phyloP scores from a whole-genome alignment of 176 grass and related monocot species.

The Calamus simplicifolius region DNA sequence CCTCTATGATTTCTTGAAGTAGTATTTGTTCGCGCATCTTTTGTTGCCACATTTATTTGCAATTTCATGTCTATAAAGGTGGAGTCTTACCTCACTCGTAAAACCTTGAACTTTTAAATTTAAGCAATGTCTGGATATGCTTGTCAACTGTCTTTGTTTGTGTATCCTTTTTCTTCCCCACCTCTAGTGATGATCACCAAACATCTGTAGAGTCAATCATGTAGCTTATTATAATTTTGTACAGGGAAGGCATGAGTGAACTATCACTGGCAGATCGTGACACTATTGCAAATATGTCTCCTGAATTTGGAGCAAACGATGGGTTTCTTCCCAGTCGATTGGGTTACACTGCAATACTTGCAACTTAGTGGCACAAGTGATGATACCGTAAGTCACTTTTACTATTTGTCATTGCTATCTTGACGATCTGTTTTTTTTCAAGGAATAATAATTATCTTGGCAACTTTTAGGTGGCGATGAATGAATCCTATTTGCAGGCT shows the following conservation, averaged over 20 bases:
- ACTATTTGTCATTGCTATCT: background rate
- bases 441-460: no score
- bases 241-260: slow-evolving; percentile 78
- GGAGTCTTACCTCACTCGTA: no score
- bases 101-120: no score
- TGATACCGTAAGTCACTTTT: slow-evolving; percentile 54
- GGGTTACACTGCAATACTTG: slow-evolving; percentile 78
- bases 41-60: no score
- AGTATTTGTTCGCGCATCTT: no score
- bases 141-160: no score
- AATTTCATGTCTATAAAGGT: no score
- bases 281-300: slow-evolving; percentile 98
- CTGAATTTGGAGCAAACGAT: slow-evolving; percentile 97
- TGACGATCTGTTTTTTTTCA: background rate
- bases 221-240: background rate
- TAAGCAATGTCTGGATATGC: no score
- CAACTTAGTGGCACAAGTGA: slow-evolving; percentile 89
- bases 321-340: slow-evolving; percentile 97
- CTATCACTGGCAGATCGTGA: slow-evolving; percentile 86
- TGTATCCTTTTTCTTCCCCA: no score
- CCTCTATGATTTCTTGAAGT: no score
- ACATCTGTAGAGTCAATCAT: no score
- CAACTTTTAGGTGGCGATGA: slow-evolving; percentile 55
- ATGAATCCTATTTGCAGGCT: slow-evolving; percentile 72
- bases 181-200: no score